Evolutionary conservation across 352 stramenopile genomes (phyloP).

Genomic region (Globisporangium spiculum): DNA sequence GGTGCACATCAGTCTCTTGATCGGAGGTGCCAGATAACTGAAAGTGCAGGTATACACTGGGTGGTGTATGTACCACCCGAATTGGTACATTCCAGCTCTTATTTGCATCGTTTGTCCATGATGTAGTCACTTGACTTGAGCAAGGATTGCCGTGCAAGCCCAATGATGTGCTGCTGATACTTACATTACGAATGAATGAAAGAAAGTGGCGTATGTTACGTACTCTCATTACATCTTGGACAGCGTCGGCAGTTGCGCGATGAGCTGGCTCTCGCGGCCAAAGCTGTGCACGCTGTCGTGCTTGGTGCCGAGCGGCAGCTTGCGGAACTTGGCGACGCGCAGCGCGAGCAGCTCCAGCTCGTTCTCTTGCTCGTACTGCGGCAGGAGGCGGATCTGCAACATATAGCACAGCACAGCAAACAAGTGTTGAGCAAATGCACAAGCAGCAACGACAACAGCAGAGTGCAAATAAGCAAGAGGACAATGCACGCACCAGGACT

Average conservation of each 20-base stretch:
- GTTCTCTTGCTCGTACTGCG: conserved; percentile 47
- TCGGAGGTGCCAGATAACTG: no score
- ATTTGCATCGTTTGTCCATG: no score
- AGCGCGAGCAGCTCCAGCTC: conserved; percentile 61
- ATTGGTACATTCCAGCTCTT: no score
- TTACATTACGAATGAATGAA: background rate
- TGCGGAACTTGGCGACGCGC: conserved; percentile 72
- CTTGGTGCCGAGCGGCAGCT: conserved; percentile 42
- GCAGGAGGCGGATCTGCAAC: conserved; percentile 31
- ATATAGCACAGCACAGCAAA: background rate
- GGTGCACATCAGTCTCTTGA: no score
- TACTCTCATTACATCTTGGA: conserved; percentile 56
- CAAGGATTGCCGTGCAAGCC: no score
- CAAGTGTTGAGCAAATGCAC: background rate
- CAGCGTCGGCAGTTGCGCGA: conserved; percentile 60
- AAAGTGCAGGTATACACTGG: no score
- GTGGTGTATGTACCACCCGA: no score
- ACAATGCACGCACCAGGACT: conserved; percentile 18
- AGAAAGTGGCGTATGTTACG: background rate
- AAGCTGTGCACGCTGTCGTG: conserved; percentile 32
- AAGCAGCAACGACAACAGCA: conserved; percentile 2
- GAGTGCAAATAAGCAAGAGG: background rate
- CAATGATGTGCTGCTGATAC: background rate
- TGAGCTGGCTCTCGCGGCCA: conserved; percentile 52
- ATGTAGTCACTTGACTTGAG: no score